phyloP scores from a whole-genome alignment of 2,329 filamentous ascomycete genomes.

The Diaporthe caulivora region DNA sequence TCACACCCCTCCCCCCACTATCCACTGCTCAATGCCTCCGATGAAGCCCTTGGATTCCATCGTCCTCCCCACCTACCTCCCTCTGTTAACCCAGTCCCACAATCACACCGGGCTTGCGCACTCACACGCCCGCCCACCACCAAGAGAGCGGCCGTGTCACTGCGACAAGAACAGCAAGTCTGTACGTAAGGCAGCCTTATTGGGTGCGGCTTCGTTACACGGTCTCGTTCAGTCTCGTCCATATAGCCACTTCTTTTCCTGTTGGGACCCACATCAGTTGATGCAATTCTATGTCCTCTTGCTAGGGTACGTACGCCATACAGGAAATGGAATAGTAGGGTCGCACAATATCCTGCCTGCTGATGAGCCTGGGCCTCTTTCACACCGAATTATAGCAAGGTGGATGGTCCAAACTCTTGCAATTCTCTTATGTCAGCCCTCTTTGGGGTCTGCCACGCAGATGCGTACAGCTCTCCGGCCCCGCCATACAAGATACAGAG shows the following conservation, averaged over 20 bases:
- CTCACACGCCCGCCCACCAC: too few species aligned
- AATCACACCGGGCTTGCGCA: neutral
- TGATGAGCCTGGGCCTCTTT: neutral
- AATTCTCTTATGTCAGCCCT: neutral
- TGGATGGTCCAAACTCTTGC: neutral
- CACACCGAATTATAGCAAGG: neutral
- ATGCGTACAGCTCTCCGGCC: neutral
- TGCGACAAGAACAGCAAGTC: neutral
- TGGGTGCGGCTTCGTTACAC: neutral
- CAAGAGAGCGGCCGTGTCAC: neutral
- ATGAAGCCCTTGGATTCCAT: neutral
- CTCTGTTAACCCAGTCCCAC: neutral
- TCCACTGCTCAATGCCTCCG: too few species aligned
- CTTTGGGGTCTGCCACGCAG: neutral
- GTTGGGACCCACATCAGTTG: neutral
- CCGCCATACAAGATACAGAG: neutral
- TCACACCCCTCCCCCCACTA: too few species aligned
- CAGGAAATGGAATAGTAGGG: neutral
- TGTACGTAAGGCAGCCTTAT: neutral
- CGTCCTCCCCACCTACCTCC: neutral
- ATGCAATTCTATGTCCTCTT: too few species aligned
- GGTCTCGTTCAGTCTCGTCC: neutral
- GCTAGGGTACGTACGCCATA: too few species aligned
- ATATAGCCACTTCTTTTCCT: neutral
- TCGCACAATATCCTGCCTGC: neutral